A percentile compares a stretch with the other conserved stretches of the same genome.
phyloP scores from a whole-genome alignment of 2,329 filamentous ascomycete species.

The Arthrobotrys conoides region DNA sequence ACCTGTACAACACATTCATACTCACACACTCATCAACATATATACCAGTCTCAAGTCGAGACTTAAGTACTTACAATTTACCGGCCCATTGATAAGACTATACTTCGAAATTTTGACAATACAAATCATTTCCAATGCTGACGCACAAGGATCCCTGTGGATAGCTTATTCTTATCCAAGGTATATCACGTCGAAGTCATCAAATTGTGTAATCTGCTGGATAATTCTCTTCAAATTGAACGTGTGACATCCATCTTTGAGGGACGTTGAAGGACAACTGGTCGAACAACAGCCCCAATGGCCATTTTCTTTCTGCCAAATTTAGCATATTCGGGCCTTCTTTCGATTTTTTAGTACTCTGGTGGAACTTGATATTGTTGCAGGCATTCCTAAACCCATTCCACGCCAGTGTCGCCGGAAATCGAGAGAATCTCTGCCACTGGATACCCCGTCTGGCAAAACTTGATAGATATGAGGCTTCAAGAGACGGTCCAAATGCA shows the following conservation, averaged over 20 bases:
- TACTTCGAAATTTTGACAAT: background rate
- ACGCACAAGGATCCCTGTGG: slow-evolving; percentile 20
- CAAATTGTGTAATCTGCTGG: background rate
- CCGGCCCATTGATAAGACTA: too few relatives aligned
- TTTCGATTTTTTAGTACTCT: too few relatives aligned
- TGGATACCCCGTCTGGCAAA: background rate
- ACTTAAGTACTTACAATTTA: too few relatives aligned
- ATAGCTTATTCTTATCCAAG: slow-evolving; percentile 29
- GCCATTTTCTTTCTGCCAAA: slow-evolving; percentile 20
- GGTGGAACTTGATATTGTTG: background rate
- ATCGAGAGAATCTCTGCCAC: background rate
- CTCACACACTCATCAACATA: too few relatives aligned
- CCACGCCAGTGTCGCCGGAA: background rate
- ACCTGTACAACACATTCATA: slow-evolving; percentile 25
- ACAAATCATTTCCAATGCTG: slow-evolving; percentile 28
- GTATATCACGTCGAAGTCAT: slow-evolving; percentile 4
- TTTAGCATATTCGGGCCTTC: background rate
- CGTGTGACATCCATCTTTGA: slow-evolving; percentile 30
- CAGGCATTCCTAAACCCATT: slow-evolving; percentile 4
- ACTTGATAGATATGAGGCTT: slow-evolving; percentile 3
- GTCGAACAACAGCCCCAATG: slow-evolving; percentile 28
- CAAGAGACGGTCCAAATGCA: slow-evolving; percentile 21
- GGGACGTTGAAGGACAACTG: slow-evolving; percentile 21
- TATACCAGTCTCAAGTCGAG: too few relatives aligned
- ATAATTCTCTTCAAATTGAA: slow-evolving; percentile 28